Evolutionary conservation across 2,329 filamentous ascomycete species (phyloP).

Genomic region (Ophiostoma novo-ulmi): DNA sequence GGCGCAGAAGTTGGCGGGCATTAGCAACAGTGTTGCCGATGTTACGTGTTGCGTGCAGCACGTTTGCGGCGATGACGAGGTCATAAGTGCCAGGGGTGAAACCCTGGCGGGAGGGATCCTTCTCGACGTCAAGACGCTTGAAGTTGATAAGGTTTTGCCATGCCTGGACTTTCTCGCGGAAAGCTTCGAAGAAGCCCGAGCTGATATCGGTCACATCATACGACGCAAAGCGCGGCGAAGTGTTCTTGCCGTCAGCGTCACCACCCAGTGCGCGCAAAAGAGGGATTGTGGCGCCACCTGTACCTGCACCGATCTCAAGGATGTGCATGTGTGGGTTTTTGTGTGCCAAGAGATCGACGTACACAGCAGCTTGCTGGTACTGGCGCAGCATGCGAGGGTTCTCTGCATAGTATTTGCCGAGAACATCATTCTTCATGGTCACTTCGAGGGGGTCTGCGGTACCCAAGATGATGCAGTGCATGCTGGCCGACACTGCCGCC

Average conservation of each 20-base stretch:
- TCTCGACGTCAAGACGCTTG: conserved; percentile 32
- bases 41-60: conserved; percentile 33
- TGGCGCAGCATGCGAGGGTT: conserved; percentile 29
- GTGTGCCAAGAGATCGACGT: conserved; percentile 26
- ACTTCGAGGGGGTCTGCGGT: conserved; percentile 32
- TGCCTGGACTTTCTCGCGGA: conserved; percentile 32
- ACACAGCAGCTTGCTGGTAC: conserved; percentile 27
- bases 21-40: conserved; percentile 29
- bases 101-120: conserved; percentile 33
- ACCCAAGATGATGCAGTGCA: conserved; percentile 30
- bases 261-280: conserved; percentile 26
- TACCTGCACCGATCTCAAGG: conserved; percentile 39
- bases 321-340: conserved; percentile 33
- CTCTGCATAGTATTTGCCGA: conserved; percentile 27
- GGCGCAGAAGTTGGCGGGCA: conserved; percentile 31
- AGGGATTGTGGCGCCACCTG: conserved; percentile 31
- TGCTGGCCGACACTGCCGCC: conserved; percentile 20
- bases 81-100: conserved; percentile 33
- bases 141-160: conserved; percentile 23
- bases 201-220: conserved; percentile 44
- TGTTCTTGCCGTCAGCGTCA: conserved; percentile 11
- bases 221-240: conserved; percentile 18
- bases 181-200: conserved; percentile 37
- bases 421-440: conserved; percentile 31
- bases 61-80: conserved; percentile 35